A percentile compares a stretch with the other conserved stretches of the same genome.
These are phyloP conservation scores for Teunomyces aglyptinius DNA, from an alignment of 805 yeast genomes.

Conservation along the genomic window DNA sequence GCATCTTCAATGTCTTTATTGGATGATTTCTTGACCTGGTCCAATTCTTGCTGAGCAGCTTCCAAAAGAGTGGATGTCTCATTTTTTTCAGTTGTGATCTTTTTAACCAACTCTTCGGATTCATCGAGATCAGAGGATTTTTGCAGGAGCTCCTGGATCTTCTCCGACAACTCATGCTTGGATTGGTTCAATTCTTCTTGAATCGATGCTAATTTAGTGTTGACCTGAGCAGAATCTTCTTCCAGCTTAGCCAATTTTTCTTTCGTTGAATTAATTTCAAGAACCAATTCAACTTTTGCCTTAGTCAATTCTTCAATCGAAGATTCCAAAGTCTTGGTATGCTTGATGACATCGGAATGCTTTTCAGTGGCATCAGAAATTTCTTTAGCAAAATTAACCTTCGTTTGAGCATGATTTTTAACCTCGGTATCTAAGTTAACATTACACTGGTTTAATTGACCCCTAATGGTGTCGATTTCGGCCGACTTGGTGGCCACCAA, in stretches of 20 bases:
- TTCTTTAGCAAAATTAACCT: not conserved
- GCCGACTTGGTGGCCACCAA: constrained; percentile 22
- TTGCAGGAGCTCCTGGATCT: not conserved
- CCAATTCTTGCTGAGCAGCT: not conserved
- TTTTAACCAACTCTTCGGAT: not conserved
- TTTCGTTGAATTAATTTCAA: not conserved
- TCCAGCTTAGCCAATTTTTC: constrained; percentile 1
- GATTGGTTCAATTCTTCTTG: not conserved
- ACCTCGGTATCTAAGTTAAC: not conserved
- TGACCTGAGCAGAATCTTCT: constrained; percentile 5
- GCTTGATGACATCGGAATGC: not conserved
- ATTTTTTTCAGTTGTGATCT: not conserved
- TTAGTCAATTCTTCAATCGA: not conserved
- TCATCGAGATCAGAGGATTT: not conserved
- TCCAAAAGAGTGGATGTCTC: not conserved
- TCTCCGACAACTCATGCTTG: not conserved
- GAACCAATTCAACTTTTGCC: not conserved
- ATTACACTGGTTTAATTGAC: not conserved
- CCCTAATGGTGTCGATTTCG: constrained; percentile 13
- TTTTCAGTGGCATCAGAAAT: not conserved
- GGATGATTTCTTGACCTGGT: not conserved
- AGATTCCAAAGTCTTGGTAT: not conserved
- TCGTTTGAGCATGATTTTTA: not conserved
- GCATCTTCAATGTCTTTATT: constrained; percentile 4
- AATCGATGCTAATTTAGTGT: constrained; percentile 2